Percentiles rank a stretch among this genome's conserved stretches.
These are phyloP conservation scores for Streptanthus diversifolius DNA, from an alignment of 345 rosid genomes.

Conservation along the genomic window DNA sequence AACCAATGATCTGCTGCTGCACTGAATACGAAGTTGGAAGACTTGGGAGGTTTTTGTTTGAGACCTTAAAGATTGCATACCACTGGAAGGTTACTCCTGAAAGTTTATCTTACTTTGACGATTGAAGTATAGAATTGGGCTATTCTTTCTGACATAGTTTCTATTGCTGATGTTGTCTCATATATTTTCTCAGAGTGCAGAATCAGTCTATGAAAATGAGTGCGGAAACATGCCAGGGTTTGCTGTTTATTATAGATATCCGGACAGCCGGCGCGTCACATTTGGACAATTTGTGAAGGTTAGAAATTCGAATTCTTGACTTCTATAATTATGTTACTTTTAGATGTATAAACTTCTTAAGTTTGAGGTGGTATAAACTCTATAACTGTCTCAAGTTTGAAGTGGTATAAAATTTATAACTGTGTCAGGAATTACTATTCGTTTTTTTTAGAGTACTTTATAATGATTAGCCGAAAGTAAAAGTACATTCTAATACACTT, in stretches of 20 bases:
- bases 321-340: neutral
- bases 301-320: conserved; percentile 26
- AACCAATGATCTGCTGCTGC: conserved; percentile 99
- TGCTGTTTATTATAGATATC: conserved; percentile 95
- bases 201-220: conserved; percentile 88
- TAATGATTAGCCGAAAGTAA: neutral
- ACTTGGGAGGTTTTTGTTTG: conserved; percentile 88
- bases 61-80: conserved; percentile 94
- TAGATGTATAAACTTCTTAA: neutral
- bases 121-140: neutral
- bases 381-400: neutral
- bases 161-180: conserved; percentile 19
- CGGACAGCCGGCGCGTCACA: conserved; percentile 95
- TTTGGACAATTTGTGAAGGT: conserved; percentile 99
- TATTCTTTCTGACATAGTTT: conserved; percentile 8
- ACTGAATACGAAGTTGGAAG: conserved; percentile 98
- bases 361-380: conserved; percentile 1
- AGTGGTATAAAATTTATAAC: neutral
- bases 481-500: neutral
- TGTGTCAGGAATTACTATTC: neutral
- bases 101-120: neutral
- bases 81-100: conserved; percentile 76
- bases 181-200: conserved; percentile 67
- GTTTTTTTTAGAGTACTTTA: neutral
- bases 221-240: conserved; percentile 99